Percentiles rank a stretch among this genome's conserved stretches.
Conservation (phyloP, 495 filamentous ascomycete species). For the Penicillium steckii region DNA sequence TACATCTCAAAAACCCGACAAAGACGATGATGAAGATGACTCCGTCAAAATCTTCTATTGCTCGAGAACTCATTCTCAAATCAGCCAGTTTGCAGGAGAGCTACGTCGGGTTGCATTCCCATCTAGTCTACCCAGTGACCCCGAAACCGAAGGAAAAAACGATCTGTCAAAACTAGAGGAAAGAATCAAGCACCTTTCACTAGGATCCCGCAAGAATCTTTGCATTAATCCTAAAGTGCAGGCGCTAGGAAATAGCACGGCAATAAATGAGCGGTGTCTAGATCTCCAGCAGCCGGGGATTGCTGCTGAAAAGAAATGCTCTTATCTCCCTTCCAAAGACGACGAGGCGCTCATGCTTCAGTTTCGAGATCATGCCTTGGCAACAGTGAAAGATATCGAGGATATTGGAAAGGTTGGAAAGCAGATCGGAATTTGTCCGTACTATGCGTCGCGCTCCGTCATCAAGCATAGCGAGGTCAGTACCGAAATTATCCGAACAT, state of each 20-base stretch:
- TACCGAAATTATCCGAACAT: not conserved
- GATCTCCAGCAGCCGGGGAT: conserved; percentile 80
- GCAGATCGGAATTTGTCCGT: conserved; percentile 82
- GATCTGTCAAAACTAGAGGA: conserved; percentile 47
- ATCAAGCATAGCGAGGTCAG: conserved; percentile 76
- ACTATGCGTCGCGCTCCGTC: conserved; percentile 85
- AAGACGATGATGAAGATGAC: conserved; percentile 50
- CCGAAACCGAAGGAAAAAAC: conserved; percentile 23
- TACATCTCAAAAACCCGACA: conserved; percentile 42
- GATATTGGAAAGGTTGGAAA: conserved; percentile 79
- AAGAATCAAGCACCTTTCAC: conserved; percentile 76
- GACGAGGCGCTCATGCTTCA: conserved; percentile 68
- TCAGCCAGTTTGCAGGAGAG: conserved; percentile 92
- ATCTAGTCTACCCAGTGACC: conserved; percentile 46
- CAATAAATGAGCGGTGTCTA: conserved; percentile 94
- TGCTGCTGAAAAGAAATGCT: conserved; percentile 66
- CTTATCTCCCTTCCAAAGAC: conserved; percentile 75
- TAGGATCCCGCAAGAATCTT: conserved; percentile 88
- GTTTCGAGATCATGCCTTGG: conserved; percentile 86
- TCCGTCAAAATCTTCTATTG: conserved; percentile 87
- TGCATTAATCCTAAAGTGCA: conserved; percentile 87
- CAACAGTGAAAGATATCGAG: conserved; percentile 89
- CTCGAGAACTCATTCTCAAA: conserved; percentile 91
- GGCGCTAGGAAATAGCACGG: conserved; percentile 66
- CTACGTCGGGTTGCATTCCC: conserved; percentile 80